Evolutionary conservation across 345 rosid species (phyloP).

Genomic region (Cardamine occulta): DNA sequence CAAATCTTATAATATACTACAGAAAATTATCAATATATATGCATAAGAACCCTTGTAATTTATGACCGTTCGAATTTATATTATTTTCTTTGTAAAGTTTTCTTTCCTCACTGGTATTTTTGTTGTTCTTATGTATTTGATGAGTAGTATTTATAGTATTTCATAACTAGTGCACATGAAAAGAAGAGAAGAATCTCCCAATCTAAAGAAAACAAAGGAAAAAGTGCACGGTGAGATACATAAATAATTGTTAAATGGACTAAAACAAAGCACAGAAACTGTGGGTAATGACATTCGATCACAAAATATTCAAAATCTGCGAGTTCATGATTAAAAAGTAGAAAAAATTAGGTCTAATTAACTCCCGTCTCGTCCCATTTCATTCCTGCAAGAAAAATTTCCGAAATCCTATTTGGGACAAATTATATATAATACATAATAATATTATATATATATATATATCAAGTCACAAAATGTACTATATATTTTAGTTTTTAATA

Average conservation of each 20-base stretch:
- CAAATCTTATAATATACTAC: slow-evolving; percentile 17
- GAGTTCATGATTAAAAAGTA: slow-evolving; percentile 36
- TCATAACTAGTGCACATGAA: slow-evolving; percentile 41
- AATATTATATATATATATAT: too few species aligned
- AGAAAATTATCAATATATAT: not conserved
- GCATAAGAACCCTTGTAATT: slow-evolving; percentile 12
- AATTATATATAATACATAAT: too few species aligned
- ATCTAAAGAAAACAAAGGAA: slow-evolving; percentile 15
- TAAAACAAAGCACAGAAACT: slow-evolving; percentile 30
- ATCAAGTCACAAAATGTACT: too few species aligned
- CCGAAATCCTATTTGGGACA: too few species aligned
- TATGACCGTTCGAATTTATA: slow-evolving; percentile 22
- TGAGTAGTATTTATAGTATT: not conserved
- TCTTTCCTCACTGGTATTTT: not conserved
- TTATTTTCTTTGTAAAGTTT: not conserved
- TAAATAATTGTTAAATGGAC: slow-evolving; percentile 40
- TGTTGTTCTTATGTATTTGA: not conserved
- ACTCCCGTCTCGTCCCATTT: too few species aligned
- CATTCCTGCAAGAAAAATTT: too few species aligned
- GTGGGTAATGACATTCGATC: slow-evolving; percentile 26
- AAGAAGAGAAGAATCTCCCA: slow-evolving; percentile 27
- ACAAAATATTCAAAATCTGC: not conserved
- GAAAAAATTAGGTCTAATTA: slow-evolving; percentile 11
- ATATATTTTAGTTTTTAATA: too few species aligned
- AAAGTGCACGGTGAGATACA: slow-evolving; percentile 38